Evolutionary conservation across 257 asterid species (phyloP).

Genomic region (Hygrophila difformis): DNA sequence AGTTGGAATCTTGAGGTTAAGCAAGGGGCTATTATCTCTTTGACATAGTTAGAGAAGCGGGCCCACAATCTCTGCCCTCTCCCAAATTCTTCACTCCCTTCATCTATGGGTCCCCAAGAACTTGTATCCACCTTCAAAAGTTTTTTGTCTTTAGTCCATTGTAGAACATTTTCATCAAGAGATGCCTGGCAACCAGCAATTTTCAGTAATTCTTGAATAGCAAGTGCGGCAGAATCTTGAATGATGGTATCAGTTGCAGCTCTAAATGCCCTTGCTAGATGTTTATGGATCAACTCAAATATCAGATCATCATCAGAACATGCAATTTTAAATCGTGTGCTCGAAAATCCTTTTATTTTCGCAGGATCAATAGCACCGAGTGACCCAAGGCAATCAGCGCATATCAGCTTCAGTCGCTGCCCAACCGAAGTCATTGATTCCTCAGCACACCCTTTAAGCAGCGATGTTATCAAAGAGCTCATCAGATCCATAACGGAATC

Average conservation of each 20-base stretch:
- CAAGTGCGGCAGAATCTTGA: conserved; percentile 96
- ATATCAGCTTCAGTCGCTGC: conserved; percentile 73
- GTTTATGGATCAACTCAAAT: conserved; percentile 87
- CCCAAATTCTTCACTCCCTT: conserved; percentile 32
- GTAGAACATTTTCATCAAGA: conserved; percentile 54
- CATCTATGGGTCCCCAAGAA: conserved; percentile 20
- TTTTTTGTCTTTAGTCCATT: conserved; percentile 26
- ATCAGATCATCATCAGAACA: conserved; percentile 97
- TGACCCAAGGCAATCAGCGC: conserved; percentile 97
- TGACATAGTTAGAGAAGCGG: conserved; percentile 84
- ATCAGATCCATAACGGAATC: conserved; percentile 63
- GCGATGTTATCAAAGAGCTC: conserved; percentile 79
- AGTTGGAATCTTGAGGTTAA: conserved; percentile 80
- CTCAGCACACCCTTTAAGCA: conserved; percentile 95
- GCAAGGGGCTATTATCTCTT: conserved; percentile 99
- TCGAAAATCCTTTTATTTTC: conserved; percentile 61
- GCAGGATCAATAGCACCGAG: conserved; percentile 99
- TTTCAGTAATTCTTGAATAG: conserved; percentile 89
- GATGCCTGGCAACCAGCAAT: conserved; percentile 85
- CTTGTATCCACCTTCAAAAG: conserved; percentile 32
- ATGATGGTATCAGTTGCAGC: conserved; percentile 82
- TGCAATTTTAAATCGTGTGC: conserved; percentile 80
- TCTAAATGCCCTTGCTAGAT: conserved; percentile 94
- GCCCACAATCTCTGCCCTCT: conserved; percentile 94
- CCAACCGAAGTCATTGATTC: conserved; percentile 91